Conservation (phyloP, 2,329 filamentous ascomycete species). For the Chaetothyriales sp. region DNA sequence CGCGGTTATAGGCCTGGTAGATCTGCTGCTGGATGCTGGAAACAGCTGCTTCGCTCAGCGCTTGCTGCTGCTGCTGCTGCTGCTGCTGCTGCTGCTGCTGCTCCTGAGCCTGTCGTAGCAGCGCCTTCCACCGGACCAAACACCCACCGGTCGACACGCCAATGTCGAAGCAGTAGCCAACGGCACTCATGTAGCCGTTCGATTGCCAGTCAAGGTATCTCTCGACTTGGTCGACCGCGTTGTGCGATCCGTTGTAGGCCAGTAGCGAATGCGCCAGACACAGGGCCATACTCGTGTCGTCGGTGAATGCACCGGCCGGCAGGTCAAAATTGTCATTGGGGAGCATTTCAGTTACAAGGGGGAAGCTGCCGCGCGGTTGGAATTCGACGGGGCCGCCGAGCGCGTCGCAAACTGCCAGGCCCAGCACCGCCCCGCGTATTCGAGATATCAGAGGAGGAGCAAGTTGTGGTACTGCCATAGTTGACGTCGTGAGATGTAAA, state of each 20-base stretch:
- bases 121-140: constrained; percentile 22
- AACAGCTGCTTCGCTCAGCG: too few species aligned
- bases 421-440: constrained; percentile 26
- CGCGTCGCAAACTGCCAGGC: constrained; percentile 30
- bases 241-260: constrained; percentile 17
- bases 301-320: constrained; percentile 30
- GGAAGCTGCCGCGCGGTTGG: constrained; percentile 23
- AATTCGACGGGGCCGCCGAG: constrained; percentile 33
- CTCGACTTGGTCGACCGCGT: constrained; percentile 22
- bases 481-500: background rate
- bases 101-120: background rate
- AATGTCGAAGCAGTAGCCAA: constrained; percentile 27
- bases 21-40: background rate
- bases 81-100: background rate
- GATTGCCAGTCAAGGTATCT: constrained; percentile 28
- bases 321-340: constrained; percentile 24
- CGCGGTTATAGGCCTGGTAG: constrained; percentile 5
- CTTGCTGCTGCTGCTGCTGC: background rate
- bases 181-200: constrained; percentile 26
- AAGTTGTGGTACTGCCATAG: background rate
- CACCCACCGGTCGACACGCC: constrained; percentile 24
- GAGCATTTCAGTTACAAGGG: constrained; percentile 22
- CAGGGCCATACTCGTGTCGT: constrained; percentile 33
- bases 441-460: constrained; percentile 7
- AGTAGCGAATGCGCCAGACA: constrained; percentile 29